Base-by-base conservation (phyloP, 768 basidiomycete species). In the Daedaleopsis nitida region DNA sequence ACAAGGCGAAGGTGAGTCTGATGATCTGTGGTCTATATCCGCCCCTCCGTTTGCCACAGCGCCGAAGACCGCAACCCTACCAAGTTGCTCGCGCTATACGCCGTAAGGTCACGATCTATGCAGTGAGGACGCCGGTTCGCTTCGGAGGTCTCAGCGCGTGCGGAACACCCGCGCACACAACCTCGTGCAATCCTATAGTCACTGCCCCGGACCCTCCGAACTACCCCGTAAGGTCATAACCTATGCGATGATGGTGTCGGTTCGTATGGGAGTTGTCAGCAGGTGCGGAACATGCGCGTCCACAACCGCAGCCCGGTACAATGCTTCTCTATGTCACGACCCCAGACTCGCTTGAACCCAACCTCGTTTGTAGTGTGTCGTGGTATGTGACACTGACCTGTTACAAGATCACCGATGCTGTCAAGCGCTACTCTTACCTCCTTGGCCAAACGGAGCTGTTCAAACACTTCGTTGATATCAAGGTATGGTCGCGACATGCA, bases 381-480 rank as follows among this genome's bases (percentile, higher is more conserved):
- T 48, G 32, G 12, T 17, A 23, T 58, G 55, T 48, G 44, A n/a
- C n/a, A n/a, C 64, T 69, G 62, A 67, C 68, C 49, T 17, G 39
- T 48, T 55, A 0, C 21, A 65, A 98, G 94, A 83, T 95, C 43
- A 78, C 92, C 19, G 96, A 98, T 70, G 93, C 95, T 11, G 92
- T 98, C 62, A 98, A 98, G 73, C 89, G 95, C 17, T 98, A 98
- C 72, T 92, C 92, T 2, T 98, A 98, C 74, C 85, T 98, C n/a
- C 83, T 99, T 1, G 97, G 97, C 9, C 96, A 99, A 73, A 98
- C 96, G 0, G 97, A 98, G 66, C 81, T 98, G 19, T 99, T 99
- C 81, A 94, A 94, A 68, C 96, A 98, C 74, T 98, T 98, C 71
- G 92, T 98, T 8, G 94, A 98, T 72, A 89, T 98, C 75, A 97